These are phyloP conservation scores for Starmera pachycereana DNA, from an alignment of 805 yeast species.

Conservation along the genomic window DNA sequence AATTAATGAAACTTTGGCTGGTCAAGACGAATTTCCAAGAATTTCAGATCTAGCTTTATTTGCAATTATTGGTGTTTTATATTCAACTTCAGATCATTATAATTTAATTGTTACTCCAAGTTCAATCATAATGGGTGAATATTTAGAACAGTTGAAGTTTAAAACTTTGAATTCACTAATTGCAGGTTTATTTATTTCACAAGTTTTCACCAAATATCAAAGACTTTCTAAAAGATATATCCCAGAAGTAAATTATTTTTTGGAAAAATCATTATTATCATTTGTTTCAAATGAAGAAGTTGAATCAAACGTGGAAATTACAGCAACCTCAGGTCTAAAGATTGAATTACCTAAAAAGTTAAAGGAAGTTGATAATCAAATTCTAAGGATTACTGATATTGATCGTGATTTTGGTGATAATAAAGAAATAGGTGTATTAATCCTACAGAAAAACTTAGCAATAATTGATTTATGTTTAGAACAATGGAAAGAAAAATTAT, in stretches of 20 bases:
- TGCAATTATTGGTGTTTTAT: slow-evolving; percentile 61
- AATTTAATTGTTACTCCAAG: slow-evolving; percentile 88
- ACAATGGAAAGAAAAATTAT: slow-evolving; percentile 53
- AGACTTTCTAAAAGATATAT: slow-evolving; percentile 65
- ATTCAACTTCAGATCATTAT: slow-evolving; percentile 92
- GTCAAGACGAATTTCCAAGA: slow-evolving; percentile 26
- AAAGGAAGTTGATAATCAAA: slow-evolving; percentile 1
- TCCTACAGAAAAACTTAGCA: slow-evolving; percentile 16
- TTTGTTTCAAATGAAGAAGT: slow-evolving; percentile 27
- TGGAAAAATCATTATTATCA: slow-evolving; percentile 40
- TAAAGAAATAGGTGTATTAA: slow-evolving; percentile 14
- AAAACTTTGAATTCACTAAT: slow-evolving; percentile 32
- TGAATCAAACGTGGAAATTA: slow-evolving; percentile 1
- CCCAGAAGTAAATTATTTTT: slow-evolving; percentile 65
- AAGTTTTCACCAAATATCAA: slow-evolving; percentile 62
- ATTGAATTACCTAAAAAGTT: slow-evolving; percentile 12
- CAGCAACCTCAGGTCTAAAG: slow-evolving; percentile 11
- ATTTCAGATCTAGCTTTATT: slow-evolving; percentile 57
- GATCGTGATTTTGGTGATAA: slow-evolving; percentile 20
- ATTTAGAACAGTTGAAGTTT: slow-evolving; percentile 42
- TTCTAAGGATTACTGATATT: slow-evolving; percentile 12
- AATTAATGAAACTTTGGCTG: slow-evolving; percentile 23
- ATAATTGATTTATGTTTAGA: slow-evolving; percentile 22
- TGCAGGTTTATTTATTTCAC: slow-evolving; percentile 58
- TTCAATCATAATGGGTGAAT: slow-evolving; percentile 59